Percentiles rank a stretch among this genome's conserved stretches.
Evolutionary conservation across 2,329 filamentous ascomycete genomes (phyloP).

Genomic region (Akanthomyces muscarius): DNA sequence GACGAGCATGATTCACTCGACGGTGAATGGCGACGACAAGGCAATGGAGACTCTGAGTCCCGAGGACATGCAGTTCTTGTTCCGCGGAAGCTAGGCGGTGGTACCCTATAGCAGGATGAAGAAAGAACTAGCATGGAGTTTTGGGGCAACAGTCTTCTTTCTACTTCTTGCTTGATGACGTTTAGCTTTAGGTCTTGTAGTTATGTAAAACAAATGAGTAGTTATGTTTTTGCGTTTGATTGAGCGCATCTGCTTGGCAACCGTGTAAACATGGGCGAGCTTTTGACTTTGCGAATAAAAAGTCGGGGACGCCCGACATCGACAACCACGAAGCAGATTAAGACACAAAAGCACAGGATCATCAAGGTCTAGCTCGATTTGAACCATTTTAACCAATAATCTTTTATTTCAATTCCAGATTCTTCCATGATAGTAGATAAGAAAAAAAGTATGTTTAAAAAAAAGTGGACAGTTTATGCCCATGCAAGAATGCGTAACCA

Average conservation of each 20-base stretch:
- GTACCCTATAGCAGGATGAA: background rate
- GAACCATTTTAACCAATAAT: no score
- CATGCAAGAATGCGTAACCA: slow-evolving; percentile 5
- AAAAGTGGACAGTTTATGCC: background rate
- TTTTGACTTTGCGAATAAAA: background rate
- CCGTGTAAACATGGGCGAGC: no score
- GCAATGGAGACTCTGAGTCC: slow-evolving; percentile 88
- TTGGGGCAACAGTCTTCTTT: background rate
- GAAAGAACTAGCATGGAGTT: no score
- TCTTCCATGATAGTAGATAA: no score
- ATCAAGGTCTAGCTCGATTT: no score
- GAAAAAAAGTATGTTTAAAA: background rate
- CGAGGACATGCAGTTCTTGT: slow-evolving; percentile 94
- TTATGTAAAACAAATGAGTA: background rate
- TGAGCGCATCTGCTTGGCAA: no score
- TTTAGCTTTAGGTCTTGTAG: background rate
- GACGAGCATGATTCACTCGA: slow-evolving; percentile 94
- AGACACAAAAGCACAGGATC: no score
- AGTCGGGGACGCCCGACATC: no score
- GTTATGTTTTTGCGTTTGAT: background rate
- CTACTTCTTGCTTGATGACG: background rate
- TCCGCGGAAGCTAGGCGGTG: slow-evolving; percentile 53
- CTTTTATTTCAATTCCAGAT: background rate
- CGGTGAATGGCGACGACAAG: slow-evolving; percentile 87
- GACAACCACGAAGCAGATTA: no score